Evolutionary conservation across 164 flowering plant genomes (phyloP).

Genomic region (Amborella trichopoda): DNA sequence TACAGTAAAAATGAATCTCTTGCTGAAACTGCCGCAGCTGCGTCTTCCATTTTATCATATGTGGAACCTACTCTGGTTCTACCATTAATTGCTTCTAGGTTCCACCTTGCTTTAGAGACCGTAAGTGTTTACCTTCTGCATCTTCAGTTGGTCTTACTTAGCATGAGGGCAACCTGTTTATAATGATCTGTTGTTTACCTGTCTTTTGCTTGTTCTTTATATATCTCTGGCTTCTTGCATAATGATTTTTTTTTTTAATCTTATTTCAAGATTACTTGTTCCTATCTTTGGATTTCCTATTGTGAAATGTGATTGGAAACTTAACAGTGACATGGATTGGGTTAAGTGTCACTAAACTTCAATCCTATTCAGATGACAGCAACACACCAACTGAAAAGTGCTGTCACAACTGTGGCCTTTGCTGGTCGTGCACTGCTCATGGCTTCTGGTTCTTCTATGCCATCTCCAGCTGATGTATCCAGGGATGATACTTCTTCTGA

Average conservation of each 20-base stretch:
- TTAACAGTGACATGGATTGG: too few relatives aligned
- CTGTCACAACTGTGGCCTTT: constrained; percentile 85
- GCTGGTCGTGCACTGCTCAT: constrained; percentile 75
- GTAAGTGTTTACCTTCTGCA: constrained; percentile 46
- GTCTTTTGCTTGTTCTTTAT: too few relatives aligned
- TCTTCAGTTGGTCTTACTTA: too few relatives aligned
- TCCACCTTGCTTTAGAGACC: constrained; percentile 91
- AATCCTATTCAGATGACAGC: constrained; percentile 88
- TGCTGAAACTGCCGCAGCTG: constrained; percentile 88
- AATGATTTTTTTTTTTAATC: too few relatives aligned
- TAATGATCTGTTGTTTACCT: too few relatives aligned
- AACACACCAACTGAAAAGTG: constrained; percentile 93
- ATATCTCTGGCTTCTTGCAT: too few relatives aligned
- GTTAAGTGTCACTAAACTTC: too few relatives aligned
- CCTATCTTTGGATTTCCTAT: too few relatives aligned
- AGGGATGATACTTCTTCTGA: constrained; percentile 15
- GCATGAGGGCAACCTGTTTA: too few relatives aligned
- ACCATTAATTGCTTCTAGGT: constrained; percentile 86
- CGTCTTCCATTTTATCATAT: constrained; percentile 84
- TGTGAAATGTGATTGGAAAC: too few relatives aligned
- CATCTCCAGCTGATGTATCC: constrained; percentile 26
- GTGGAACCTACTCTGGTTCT: constrained; percentile 86
- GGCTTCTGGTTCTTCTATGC: constrained; percentile 36
- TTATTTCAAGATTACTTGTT: too few relatives aligned
- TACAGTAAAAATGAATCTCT: constrained; percentile 93